Base-by-base conservation (phyloP, 345 rosid genomes). In the Rubroshorea leprosula region DNA sequence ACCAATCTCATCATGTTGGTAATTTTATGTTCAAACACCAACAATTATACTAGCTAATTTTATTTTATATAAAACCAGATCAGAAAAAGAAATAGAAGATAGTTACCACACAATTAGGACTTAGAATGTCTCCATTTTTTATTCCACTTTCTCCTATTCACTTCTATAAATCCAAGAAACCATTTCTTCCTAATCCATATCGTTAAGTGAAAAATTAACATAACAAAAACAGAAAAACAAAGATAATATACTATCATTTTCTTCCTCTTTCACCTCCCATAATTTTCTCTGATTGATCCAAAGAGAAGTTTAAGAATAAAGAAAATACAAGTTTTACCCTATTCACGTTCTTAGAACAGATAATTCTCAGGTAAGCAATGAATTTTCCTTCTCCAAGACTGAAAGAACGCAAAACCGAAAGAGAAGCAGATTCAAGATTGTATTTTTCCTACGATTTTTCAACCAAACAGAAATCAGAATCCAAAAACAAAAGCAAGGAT, bases 381-480 rank as follows among this genome's bases (percentile, higher is more conserved):
- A 29, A 4, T 9, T 4, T 29, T 29, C 35, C 35, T 29, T 29
- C 35, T 29, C 9, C 35, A 9, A 29, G 9, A 29, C 4, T 29
- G 35, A 29, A 29, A 41, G 16, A 41, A 41, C 9, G 45, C 12
- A 8, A 41, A 14, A 41, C 12, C 3, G 9, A 44, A 44, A 49
- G 12, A 8, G 22, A 22, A 9, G 16, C 4, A 50, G 26, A 20
- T 25, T 25, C n/a, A 1, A 6, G 51, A 62, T 39, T 51, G 44
- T n/a, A 54, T 48, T 5, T 48, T 49, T 6, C 41, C 56, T 13
- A 1, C 41, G 68, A 23, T 52, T 68, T 39, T 47, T 20, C 55
- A 74, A 51, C 52, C 74, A 61, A 61, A 26, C 62, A 67, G 52
- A 63, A 51, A 55, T 27, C 23, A 29, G 14, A 15, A 39, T 7